Evolutionary conservation across 2,329 filamentous ascomycete genomes (phyloP).

Genomic region (Colletotrichum nymphaeae): DNA sequence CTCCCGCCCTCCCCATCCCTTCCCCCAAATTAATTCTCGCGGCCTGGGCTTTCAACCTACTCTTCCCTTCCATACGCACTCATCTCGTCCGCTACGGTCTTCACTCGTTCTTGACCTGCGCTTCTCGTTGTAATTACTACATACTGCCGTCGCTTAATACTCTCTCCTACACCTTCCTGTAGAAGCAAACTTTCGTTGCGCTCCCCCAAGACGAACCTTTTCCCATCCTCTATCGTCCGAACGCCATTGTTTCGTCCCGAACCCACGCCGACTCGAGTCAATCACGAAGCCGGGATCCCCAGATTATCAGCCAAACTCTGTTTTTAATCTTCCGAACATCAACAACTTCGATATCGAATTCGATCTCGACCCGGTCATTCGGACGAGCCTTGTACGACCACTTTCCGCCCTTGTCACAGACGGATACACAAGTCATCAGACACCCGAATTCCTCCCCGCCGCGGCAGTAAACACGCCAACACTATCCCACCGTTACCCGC

Average conservation of each 20-base stretch:
- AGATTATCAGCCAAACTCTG: constrained; percentile 2
- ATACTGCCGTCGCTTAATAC: constrained; percentile 26
- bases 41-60: constrained; percentile 12
- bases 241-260: background rate
- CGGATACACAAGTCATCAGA: constrained; percentile 9
- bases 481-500: constrained; percentile 1
- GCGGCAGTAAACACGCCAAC: constrained; percentile 18
- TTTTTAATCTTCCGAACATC: background rate
- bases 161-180: background rate
- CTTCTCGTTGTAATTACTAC: background rate
- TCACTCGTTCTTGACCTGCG: constrained; percentile 27
- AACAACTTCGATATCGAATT: background rate
- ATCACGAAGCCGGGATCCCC: background rate
- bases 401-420: background rate
- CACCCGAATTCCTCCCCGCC: constrained; percentile 21
- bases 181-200: background rate
- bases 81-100: background rate
- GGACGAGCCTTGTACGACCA: background rate
- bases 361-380: background rate
- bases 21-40: constrained; percentile 17
- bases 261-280: background rate
- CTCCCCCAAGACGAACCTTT: constrained; percentile 10
- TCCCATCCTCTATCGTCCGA: constrained; percentile 15
- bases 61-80: background rate
- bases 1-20: constrained; percentile 28